Evolutionary conservation across 306 rosid genomes (phyloP).

Genomic region (Pterocarpus macrocarpus): DNA sequence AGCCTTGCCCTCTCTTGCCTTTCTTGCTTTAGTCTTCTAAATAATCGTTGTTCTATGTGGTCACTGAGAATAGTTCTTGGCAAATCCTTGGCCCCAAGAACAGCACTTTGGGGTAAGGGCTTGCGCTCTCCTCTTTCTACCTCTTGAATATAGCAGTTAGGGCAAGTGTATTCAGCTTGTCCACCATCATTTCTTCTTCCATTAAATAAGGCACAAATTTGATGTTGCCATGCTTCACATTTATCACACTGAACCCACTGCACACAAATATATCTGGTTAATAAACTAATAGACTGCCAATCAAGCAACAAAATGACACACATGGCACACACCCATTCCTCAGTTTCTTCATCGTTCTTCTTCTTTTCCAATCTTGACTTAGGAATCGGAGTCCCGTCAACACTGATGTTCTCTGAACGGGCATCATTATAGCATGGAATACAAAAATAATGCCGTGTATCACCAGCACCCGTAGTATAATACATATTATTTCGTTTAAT

Average conservation of each 20-base stretch:
- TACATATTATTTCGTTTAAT: slow-evolving; percentile 93
- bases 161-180: slow-evolving; percentile 97
- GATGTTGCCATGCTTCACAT: slow-evolving; percentile 99
- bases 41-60: slow-evolving; percentile 85
- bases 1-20: slow-evolving; percentile 85
- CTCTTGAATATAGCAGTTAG: slow-evolving; percentile 88
- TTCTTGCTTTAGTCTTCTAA: slow-evolving; percentile 76
- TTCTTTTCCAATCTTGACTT: slow-evolving; percentile 92
- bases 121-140: slow-evolving; percentile 94
- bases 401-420: slow-evolving; percentile 84
- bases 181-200: slow-evolving; percentile 90
- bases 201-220: slow-evolving; percentile 96
- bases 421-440: slow-evolving; percentile 94
- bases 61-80: slow-evolving; percentile 92
- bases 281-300: slow-evolving; percentile 45
- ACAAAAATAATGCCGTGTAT: slow-evolving; percentile 92
- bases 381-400: slow-evolving; percentile 82
- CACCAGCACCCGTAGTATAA: slow-evolving; percentile 93
- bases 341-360: slow-evolving; percentile 97
- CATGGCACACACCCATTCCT: slow-evolving; percentile 80
- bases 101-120: slow-evolving; percentile 96
- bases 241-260: slow-evolving; percentile 99
- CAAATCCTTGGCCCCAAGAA: slow-evolving; percentile 98
- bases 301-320: slow-evolving; percentile 33
- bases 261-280: slow-evolving; percentile 38